Base-by-base conservation (phyloP, 345 rosid genomes). In the Lepidium aucheri region DNA sequence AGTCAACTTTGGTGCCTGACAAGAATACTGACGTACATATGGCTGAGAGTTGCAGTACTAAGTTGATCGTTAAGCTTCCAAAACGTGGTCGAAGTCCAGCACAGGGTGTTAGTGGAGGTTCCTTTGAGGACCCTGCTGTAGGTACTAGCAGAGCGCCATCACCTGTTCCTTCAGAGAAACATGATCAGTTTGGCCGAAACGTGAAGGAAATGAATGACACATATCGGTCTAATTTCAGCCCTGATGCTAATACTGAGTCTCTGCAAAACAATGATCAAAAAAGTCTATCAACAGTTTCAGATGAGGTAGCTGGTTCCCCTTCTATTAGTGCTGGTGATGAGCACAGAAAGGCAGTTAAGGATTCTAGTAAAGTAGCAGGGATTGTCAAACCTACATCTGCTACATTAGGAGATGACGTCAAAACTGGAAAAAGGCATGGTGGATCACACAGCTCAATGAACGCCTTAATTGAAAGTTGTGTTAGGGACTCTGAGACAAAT, bases 381-480 rank as follows among this genome's bases (percentile, higher is more conserved):
- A 75, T 51, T 47, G 59, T 72, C 3, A 86, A 83, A 79, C 65
- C 67, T 66, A 64, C 68, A 44, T 67, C 80, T 24, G 70, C 81
- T 8, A 68, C 84, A 2, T 65, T 84, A 33, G 88, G 78, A 65
- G 73, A 77, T 47, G 87, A 76, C n/a, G 39, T 62, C 22, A 85
- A 77, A 72, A 18, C 82, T 18, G 86, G 73, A 17, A 77, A 86
- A 61, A 58, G 76, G 65, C 76, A 61, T 12, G 86, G 86, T 49
- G 79, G 83, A 40, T 65, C 96, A 26, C 83, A 72, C 56, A 82
- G 89, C 61, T 84, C 97, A 30, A 90, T 93, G 63, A 85, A 88
- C 85, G 96, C 96, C 53, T 69, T 94, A 74, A 77, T 88, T 68
- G 99, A 94, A 72, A 94, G 97, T 55, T 91, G 98, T 77, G 90